phyloP scores from a whole-genome alignment of 768 basidiomycete species.

The Mycena leptocephala region DNA sequence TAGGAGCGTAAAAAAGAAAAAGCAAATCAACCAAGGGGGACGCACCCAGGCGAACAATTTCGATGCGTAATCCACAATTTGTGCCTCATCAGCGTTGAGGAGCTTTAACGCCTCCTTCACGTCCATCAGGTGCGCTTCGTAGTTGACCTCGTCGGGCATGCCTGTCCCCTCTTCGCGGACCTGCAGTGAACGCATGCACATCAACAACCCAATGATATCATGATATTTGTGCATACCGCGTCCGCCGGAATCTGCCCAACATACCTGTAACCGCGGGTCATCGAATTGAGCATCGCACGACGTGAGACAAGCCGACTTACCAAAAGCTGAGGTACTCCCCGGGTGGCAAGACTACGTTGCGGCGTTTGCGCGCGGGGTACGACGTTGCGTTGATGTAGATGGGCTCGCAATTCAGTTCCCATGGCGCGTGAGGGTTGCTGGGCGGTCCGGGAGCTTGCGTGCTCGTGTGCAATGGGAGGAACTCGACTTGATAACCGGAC shows the following conservation, averaged over 20 bases:
- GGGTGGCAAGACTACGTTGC: constrained; percentile 41
- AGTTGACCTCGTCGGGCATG: constrained; percentile 72
- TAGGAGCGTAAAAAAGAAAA: neutral
- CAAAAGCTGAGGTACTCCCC: constrained; percentile 72
- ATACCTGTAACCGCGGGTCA: constrained; percentile 8
- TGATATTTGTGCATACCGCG: constrained; percentile 60
- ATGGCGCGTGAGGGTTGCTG: constrained; percentile 14
- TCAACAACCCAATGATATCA: neutral
- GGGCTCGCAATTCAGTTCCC: constrained; percentile 57
- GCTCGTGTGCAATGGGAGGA: constrained; percentile 62
- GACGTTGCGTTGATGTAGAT: constrained; percentile 55
- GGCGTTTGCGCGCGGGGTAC: constrained; percentile 23
- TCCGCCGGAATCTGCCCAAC: constrained; percentile 57
- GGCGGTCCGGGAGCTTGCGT: constrained; percentile 61
- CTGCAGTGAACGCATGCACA: constrained; percentile 45
- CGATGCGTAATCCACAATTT: constrained; percentile 59
- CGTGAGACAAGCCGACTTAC: constrained; percentile 53
- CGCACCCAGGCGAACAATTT: neutral
- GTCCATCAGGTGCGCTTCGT: constrained; percentile 58
- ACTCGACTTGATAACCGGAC: constrained; percentile 67
- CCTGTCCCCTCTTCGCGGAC: constrained; percentile 65
- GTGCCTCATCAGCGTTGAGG: constrained; percentile 49
- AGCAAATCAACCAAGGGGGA: neutral
- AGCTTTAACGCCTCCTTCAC: constrained; percentile 60
- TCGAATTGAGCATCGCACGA: neutral